Evolutionary conservation across 1,139 yeast genomes (phyloP).

Genomic region (Yamadazyma sp.): DNA sequence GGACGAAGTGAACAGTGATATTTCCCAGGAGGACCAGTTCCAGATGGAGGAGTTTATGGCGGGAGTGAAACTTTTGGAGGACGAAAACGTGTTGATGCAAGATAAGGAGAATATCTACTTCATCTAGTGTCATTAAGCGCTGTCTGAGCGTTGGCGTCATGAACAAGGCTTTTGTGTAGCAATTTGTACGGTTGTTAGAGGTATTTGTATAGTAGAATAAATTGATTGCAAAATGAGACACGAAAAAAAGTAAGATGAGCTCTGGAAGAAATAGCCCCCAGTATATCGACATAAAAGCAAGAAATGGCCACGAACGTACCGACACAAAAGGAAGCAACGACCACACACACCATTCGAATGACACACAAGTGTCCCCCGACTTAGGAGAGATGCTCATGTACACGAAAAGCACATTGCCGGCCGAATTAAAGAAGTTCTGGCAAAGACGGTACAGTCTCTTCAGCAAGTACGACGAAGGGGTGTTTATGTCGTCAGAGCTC

Average conservation of each 20-base stretch:
- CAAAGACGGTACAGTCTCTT: slow-evolving; percentile 58
- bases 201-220: not conserved
- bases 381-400: slow-evolving; percentile 36
- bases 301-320: too few relatives aligned
- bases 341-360: too few relatives aligned
- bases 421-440: slow-evolving; percentile 56
- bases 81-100: slow-evolving; percentile 57
- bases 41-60: slow-evolving; percentile 49
- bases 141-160: too few relatives aligned
- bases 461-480: slow-evolving; percentile 64
- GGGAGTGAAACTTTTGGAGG: slow-evolving; percentile 53
- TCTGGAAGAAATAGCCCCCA: too few relatives aligned
- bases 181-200: too few relatives aligned
- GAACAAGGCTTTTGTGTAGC: too few relatives aligned
- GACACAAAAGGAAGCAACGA: too few relatives aligned
- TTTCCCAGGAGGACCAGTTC: slow-evolving; percentile 65
- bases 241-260: not conserved
- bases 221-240: slow-evolving; percentile 1
- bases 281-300: too few relatives aligned
- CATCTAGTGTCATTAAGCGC: too few relatives aligned
- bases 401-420: slow-evolving; percentile 40
- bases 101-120: slow-evolving; percentile 66
- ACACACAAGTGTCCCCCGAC: too few relatives aligned
- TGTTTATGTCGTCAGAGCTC: slow-evolving; percentile 69
- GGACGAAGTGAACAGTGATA: slow-evolving; percentile 47